Conservation (phyloP, 1,284 basidiomycete genomes). For the Pseudozyma sp. region DNA sequence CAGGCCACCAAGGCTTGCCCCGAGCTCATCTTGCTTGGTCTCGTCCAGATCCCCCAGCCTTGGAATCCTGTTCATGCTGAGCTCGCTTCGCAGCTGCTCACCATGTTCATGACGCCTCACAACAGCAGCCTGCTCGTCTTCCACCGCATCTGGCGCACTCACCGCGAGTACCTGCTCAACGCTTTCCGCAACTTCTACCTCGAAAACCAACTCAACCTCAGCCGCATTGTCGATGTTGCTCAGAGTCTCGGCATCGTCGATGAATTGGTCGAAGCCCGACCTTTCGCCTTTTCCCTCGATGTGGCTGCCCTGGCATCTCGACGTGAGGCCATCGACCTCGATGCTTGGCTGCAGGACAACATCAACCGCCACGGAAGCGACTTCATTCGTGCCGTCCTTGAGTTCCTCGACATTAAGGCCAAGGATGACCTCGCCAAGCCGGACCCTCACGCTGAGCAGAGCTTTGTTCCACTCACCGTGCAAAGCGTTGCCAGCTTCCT, state of each 20-base stretch:
- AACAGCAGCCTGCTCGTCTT: constrained; percentile 96
- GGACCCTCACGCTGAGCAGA: constrained; percentile 66
- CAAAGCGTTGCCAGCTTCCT: constrained; percentile 66
- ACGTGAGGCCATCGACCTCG: constrained; percentile 91
- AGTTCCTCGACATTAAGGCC: constrained; percentile 65
- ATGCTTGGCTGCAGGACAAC: constrained; percentile 94
- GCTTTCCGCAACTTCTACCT: constrained; percentile 91
- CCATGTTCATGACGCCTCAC: constrained; percentile 90
- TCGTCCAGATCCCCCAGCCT: constrained; percentile 85
- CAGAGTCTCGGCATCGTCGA: constrained; percentile 94
- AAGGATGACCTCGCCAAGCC: constrained; percentile 66
- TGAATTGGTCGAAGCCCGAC: constrained; percentile 84
- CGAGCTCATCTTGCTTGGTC: constrained; percentile 91
- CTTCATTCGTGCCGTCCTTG: constrained; percentile 78
- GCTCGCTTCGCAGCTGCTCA: constrained; percentile 85
- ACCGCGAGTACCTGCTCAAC: constrained; percentile 84
- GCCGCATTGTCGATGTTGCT: constrained; percentile 91
- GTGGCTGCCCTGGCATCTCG: constrained; percentile 92
- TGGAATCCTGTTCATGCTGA: constrained; percentile 89
- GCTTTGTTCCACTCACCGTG: constrained; percentile 64
- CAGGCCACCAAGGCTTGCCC: constrained; percentile 77
- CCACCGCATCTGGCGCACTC: constrained; percentile 92
- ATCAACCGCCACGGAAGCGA: constrained; percentile 82
- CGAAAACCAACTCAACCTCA: constrained; percentile 91
- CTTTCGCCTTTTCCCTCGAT: constrained; percentile 82